Evolutionary conservation across 164 flowering plant genomes (phyloP).

Genomic region (Vitis amurensis): DNA sequence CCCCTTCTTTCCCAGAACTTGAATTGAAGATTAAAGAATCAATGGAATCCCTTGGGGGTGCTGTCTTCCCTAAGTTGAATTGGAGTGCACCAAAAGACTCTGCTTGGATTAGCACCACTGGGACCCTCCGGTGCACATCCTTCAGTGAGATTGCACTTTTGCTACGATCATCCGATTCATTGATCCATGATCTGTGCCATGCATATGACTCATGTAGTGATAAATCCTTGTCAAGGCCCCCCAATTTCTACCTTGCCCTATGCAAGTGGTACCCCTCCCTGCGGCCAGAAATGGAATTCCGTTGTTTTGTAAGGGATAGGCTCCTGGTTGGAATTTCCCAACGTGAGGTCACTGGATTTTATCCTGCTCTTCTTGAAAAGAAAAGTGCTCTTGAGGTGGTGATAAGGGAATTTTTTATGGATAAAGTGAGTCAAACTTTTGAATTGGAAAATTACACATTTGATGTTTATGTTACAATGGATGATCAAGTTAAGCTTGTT

Average conservation of each 20-base stretch:
- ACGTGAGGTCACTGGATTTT: slow-evolving; percentile 80
- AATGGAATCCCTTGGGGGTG: slow-evolving; percentile 70
- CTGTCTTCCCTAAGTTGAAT: slow-evolving; percentile 86
- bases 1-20: slow-evolving; percentile 78
- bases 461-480: slow-evolving; percentile 76
- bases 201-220: slow-evolving; percentile 81
- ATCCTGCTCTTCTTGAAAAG: slow-evolving; percentile 61
- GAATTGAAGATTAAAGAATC: slow-evolving; percentile 65
- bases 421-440: slow-evolving; percentile 45
- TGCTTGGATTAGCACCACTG: slow-evolving; percentile 82
- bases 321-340: slow-evolving; percentile 75
- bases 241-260: slow-evolving; percentile 68
- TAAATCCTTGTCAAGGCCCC: slow-evolving; percentile 53
- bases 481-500: slow-evolving; percentile 64
- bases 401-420: slow-evolving; percentile 50
- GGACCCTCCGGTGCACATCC: slow-evolving; percentile 64
- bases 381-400: slow-evolving; percentile 34
- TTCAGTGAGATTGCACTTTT: slow-evolving; percentile 83
- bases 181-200: slow-evolving; percentile 77
- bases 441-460: slow-evolving; percentile 69
- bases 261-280: slow-evolving; percentile 82
- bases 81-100: slow-evolving; percentile 97
- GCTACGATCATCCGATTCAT: slow-evolving; percentile 70
- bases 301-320: slow-evolving; percentile 62
- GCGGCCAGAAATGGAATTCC: slow-evolving; percentile 83